These are phyloP conservation scores for Echium plantagineum DNA, from an alignment of 257 asterid genomes.

Conservation along the genomic window DNA sequence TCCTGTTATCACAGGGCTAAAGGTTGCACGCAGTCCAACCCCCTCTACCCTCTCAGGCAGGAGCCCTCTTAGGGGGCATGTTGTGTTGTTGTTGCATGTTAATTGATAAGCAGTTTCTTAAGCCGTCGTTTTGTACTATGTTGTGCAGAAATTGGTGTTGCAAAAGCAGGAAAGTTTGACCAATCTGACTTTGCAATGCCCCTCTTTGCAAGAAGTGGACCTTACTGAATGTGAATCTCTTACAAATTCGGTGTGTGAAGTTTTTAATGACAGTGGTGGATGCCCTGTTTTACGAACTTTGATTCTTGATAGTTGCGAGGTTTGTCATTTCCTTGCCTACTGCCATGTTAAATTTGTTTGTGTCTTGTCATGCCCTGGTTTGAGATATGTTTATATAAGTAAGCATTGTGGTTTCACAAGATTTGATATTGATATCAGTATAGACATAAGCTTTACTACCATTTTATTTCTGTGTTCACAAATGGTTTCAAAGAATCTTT, in stretches of 20 bases:
- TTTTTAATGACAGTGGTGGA: constrained; percentile 89
- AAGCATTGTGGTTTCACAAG: no score
- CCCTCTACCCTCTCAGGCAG: no score
- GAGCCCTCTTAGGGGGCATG: no score
- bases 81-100: no score
- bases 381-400: neutral
- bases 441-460: no score
- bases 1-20: neutral
- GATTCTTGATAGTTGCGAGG: constrained; percentile 92
- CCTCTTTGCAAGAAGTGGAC: constrained; percentile 79
- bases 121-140: constrained; percentile 7
- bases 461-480: no score
- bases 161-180: constrained; percentile 96
- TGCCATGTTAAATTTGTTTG: neutral
- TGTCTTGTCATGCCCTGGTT: neutral
- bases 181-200: constrained; percentile 66
- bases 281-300: constrained; percentile 74
- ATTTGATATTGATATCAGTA: neutral
- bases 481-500: no score
- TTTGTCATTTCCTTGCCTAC: constrained; percentile 18
- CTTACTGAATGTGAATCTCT: constrained; percentile 92
- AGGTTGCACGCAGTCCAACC: no score
- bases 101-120: constrained; percentile 1
- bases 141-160: constrained; percentile 82
- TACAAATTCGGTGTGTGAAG: constrained; percentile 80